phyloP scores from a whole-genome alignment of 805 yeast genomes.

The Candida takata region DNA sequence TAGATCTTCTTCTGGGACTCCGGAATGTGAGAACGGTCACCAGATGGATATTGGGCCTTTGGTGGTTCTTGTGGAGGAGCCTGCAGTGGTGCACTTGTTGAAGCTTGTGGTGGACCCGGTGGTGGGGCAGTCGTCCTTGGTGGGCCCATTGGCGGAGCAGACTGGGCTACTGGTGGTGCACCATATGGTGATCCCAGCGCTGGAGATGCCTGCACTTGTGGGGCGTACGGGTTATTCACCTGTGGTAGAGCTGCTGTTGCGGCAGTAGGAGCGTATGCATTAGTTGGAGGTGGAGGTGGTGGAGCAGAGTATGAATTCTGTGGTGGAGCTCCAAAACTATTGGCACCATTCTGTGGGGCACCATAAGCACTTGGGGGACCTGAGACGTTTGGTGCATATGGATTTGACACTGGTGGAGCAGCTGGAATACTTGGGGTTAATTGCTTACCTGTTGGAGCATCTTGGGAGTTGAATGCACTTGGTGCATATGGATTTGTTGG shows the following conservation, averaged over 20 bases:
- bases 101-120: conserved; percentile 8
- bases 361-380: conserved; percentile 27
- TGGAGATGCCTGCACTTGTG: conserved; percentile 9
- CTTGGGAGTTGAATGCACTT: too few species aligned
- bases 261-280: conserved; percentile 20
- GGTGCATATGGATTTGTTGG: conserved; percentile 29
- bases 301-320: conserved; percentile 36
- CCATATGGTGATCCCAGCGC: conserved; percentile 21
- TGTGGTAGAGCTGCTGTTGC: neutral
- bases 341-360: conserved; percentile 22
- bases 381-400: conserved; percentile 33
- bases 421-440: conserved; percentile 2
- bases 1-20: conserved; percentile 50
- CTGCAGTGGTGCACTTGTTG: too few species aligned
- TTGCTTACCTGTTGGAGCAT: conserved; percentile 20
- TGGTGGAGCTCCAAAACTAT: conserved; percentile 1
- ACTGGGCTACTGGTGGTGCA: conserved; percentile 10
- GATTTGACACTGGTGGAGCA: conserved; percentile 28
- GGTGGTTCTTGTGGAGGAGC: conserved; percentile 19
- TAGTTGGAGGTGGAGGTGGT: conserved; percentile 22
- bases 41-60: conserved; percentile 40
- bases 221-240: conserved; percentile 25
- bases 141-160: conserved; percentile 12
- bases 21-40: conserved; percentile 66
- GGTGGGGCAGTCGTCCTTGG: conserved; percentile 8